Base-by-base conservation (phyloP, 2,329 filamentous ascomycete species). In the Hortaea werneckii region DNA sequence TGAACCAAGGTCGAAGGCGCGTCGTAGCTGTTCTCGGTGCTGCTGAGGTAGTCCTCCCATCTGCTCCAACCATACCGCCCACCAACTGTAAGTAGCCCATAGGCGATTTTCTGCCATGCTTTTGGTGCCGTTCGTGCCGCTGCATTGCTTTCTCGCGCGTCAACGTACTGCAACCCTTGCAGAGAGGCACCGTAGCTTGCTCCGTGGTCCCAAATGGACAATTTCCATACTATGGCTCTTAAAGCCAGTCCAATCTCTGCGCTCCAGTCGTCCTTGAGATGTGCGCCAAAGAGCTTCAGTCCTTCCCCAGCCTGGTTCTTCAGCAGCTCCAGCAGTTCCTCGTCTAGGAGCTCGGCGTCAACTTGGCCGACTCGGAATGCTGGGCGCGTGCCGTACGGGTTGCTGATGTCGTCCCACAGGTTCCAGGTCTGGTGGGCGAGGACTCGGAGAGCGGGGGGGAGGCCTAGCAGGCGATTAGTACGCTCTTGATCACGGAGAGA, bases 181-280 rank as follows among this genome's bases (percentile, higher is more conserved):
- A 98, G 72, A 32, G 87, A 82, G 7, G 92, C 92, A 49, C 92
- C 92, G 65, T 98, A 96, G 5, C 86, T 94, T 35, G 92, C 87
- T 64, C 95, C 83, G 65, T 95, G 87, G 65, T 96, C 89, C 92
- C 92, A 98, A 48, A 98, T 82, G 11, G 85, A 87, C 51, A 98
- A 77, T 67, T 98, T 98, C 74, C 95, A 98, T 5, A 98, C 72
- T 3, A 88, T 72, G 1, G 83, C 79, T 40, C 90, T 77, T 46
- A 98, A 73, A 0, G 73, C 77, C 28, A 95, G 74, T 51, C 84
- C 74, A 44, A 96, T 90, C 68, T 96, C 92, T 43, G 85, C 75
- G 10, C 82, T 81, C 81, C 87, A 95, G 59, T 94, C 86, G 63
- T 95, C 87, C 48, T 84, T 79, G 39, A 94, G 67, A 63, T 89